Conservation (phyloP, 2,329 filamentous ascomycete genomes). For the Phyllosticta citribraziliensis region DNA sequence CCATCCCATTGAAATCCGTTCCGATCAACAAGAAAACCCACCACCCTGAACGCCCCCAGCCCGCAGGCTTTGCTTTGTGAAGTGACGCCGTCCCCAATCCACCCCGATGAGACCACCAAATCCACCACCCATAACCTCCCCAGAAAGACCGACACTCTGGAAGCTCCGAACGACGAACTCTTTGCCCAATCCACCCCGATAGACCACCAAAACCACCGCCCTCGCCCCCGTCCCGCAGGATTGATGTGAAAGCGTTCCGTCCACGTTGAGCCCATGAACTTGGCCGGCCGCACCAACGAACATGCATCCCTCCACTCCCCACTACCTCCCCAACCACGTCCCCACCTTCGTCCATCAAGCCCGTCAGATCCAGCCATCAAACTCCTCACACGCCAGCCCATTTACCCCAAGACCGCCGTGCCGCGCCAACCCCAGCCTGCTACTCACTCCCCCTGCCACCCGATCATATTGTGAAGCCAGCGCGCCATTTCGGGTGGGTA, state of each 20-base stretch:
- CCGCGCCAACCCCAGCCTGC: background rate
- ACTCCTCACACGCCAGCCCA: too few relatives aligned
- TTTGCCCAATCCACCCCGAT: background rate
- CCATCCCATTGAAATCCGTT: background rate
- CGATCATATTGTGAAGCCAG: background rate
- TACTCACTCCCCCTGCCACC: background rate
- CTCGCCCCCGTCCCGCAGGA: background rate
- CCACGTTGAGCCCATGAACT: background rate
- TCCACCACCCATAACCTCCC: too few relatives aligned
- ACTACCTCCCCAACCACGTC: background rate
- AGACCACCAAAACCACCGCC: background rate
- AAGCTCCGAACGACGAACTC: background rate
- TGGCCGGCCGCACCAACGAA: background rate
- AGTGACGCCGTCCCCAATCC: too few relatives aligned
- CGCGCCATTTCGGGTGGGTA: background rate
- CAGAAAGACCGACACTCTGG: too few relatives aligned
- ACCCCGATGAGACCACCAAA: too few relatives aligned
- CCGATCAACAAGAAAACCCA: background rate
- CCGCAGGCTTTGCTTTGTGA: background rate
- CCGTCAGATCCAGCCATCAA: background rate
- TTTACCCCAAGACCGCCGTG: background rate
- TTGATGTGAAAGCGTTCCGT: background rate
- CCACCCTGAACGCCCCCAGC: background rate
- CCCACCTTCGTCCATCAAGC: background rate
- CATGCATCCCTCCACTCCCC: background rate